phyloP scores from a whole-genome alignment of 2,329 filamentous ascomycete genomes.

The Fusarium newnesense region DNA sequence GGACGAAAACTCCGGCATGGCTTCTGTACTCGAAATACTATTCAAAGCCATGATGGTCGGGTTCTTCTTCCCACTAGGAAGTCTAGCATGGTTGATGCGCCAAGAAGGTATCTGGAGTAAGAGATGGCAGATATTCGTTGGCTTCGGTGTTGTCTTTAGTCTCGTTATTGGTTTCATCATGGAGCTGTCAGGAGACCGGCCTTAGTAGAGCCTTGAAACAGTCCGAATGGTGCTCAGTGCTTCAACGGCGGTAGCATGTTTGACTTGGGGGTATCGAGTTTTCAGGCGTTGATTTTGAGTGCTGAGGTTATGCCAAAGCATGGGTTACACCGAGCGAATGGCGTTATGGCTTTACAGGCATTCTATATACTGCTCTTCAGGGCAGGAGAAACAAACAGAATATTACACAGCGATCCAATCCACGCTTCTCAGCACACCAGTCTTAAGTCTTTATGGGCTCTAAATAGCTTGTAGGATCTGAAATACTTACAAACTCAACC shows the following conservation, averaged over 20 bases:
- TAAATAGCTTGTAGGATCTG: background rate
- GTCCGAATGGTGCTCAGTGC: background rate
- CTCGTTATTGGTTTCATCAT: conserved; percentile 77
- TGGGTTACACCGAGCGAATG: background rate
- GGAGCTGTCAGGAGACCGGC: conserved; percentile 52
- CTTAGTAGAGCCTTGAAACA: conserved; percentile 13
- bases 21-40: conserved; percentile 79
- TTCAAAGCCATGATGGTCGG: conserved; percentile 89
- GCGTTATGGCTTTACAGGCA: conserved; percentile 10
- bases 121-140: conserved; percentile 86
- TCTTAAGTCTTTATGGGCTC: background rate
- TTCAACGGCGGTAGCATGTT: background rate
- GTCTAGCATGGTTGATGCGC: conserved; percentile 83
- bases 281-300: conserved; percentile 43
- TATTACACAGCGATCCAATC: background rate
- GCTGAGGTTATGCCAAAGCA: background rate
- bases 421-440: background rate
- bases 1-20: conserved; percentile 62
- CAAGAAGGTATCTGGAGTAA: conserved; percentile 90
- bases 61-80: conserved; percentile 94
- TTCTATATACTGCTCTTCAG: background rate
- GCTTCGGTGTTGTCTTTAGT: conserved; percentile 85
- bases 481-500: background rate
- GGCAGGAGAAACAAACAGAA: background rate
- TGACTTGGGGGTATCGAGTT: conserved; percentile 55